Evolutionary conservation across 2,329 filamentous ascomycete genomes (phyloP).

Genomic region (Parafenestella ontariensis): DNA sequence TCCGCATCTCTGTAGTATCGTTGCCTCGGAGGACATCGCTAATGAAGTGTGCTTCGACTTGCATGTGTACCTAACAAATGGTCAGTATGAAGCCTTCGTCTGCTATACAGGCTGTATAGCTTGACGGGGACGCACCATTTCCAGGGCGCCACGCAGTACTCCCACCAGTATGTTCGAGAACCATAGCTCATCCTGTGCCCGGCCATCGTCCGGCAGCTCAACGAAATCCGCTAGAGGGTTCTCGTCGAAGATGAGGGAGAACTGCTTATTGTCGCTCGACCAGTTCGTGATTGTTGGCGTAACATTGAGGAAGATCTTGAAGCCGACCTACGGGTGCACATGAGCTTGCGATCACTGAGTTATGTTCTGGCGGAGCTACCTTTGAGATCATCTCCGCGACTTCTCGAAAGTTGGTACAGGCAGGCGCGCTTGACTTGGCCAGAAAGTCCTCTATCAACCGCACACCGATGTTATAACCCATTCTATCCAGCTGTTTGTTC

Average conservation of each 20-base stretch:
- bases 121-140: constrained; percentile 73
- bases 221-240: constrained; percentile 98
- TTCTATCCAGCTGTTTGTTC: constrained; percentile 97
- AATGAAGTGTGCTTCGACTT: constrained; percentile 95
- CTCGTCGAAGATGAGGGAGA: constrained; percentile 95
- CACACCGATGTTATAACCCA: constrained; percentile 98
- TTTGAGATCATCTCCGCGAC: constrained; percentile 97
- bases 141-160: constrained; percentile 85
- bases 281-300: constrained; percentile 93
- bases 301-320: constrained; percentile 99
- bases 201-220: constrained; percentile 92
- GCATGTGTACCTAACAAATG: constrained; percentile 78
- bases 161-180: constrained; percentile 98
- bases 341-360: constrained; percentile 9
- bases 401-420: constrained; percentile 91
- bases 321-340: constrained; percentile 73
- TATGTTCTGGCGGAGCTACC: constrained; percentile 55
- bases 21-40: constrained; percentile 92
- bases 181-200: constrained; percentile 96
- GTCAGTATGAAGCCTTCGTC: constrained; percentile 1
- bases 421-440: constrained; percentile 88
- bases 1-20: constrained; percentile 96
- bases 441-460: constrained; percentile 97
- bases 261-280: constrained; percentile 95
- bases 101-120: neutral